phyloP scores from a whole-genome alignment of 2,329 filamentous ascomycete species.

The Byssothecium circinans region DNA sequence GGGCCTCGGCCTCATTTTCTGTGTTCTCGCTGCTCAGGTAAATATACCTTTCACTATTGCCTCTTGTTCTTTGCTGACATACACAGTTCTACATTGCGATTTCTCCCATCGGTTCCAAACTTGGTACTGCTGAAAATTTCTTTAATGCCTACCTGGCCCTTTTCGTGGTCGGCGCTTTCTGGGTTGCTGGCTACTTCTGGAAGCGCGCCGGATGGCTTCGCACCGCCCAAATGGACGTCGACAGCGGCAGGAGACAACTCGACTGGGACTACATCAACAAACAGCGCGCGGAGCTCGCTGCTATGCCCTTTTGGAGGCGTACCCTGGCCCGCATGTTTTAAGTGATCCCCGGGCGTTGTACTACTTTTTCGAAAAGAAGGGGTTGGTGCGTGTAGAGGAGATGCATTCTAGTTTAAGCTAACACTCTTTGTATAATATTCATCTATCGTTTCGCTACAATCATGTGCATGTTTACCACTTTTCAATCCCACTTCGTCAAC shows the following conservation, averaged over 20 bases:
- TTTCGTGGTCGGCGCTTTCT: constrained; percentile 49
- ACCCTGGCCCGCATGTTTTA: constrained; percentile 31
- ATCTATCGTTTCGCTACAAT: no score
- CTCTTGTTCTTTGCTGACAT: constrained; percentile 6
- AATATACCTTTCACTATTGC: constrained; percentile 1
- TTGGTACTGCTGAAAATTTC: constrained; percentile 46
- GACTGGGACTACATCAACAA: constrained; percentile 67
- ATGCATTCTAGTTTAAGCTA: no score
- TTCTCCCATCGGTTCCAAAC: constrained; percentile 32
- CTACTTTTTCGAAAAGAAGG: no score
- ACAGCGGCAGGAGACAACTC: constrained; percentile 64
- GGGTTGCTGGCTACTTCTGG: constrained; percentile 60
- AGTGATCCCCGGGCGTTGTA: background rate
- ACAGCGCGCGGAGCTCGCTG: constrained; percentile 53
- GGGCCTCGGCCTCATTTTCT: constrained; percentile 43
- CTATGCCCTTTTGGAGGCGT: constrained; percentile 56
- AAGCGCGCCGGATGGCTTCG: constrained; percentile 64
- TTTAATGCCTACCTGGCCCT: constrained; percentile 52
- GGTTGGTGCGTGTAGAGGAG: no score
- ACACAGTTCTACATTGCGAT: constrained; percentile 45
- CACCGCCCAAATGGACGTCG: constrained; percentile 65
- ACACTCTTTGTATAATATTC: no score
- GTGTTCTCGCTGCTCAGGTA: constrained; percentile 46
- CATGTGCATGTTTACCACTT: no score
- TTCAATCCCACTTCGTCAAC: no score